A percentile compares a stretch with the other conserved stretches of the same genome.
These are phyloP conservation scores for Microascus cirrosus DNA, from an alignment of 2,329 filamentous ascomycete genomes.

Conservation along the genomic window DNA sequence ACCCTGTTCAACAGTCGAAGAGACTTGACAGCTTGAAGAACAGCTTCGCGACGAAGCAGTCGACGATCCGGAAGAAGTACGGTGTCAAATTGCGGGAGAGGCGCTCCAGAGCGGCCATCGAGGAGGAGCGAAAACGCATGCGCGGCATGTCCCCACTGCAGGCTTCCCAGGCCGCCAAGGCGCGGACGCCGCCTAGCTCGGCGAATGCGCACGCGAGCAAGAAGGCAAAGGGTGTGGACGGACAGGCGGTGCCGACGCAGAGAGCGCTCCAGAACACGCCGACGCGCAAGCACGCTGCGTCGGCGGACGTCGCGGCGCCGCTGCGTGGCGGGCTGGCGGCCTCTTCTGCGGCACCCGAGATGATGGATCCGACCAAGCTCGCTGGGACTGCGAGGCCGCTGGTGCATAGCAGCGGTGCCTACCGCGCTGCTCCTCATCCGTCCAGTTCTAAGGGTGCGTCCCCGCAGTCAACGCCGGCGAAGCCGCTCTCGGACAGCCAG, in stretches of 20 bases:
- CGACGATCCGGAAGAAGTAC: slow-evolving; percentile 44
- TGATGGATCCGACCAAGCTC: slow-evolving; percentile 21
- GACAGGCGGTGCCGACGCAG: slow-evolving; percentile 3
- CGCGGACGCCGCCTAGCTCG: background rate
- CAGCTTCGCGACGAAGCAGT: slow-evolving; percentile 43
- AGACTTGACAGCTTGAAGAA: slow-evolving; percentile 34
- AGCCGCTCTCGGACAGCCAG: slow-evolving; percentile 11
- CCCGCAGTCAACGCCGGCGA: slow-evolving; percentile 3
- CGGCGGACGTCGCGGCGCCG: slow-evolving; percentile 16
- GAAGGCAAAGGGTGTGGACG: slow-evolving; percentile 11
- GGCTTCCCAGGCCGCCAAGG: background rate
- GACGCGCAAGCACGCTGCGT: slow-evolving; percentile 7
- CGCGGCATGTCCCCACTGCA: background rate
- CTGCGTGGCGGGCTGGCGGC: slow-evolving; percentile 22
- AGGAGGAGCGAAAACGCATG: slow-evolving; percentile 16
- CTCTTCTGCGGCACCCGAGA: slow-evolving; percentile 22
- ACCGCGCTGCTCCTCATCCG: background rate
- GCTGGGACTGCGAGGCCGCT: too few species aligned
- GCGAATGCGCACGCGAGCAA: slow-evolving; percentile 10
- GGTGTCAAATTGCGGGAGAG: slow-evolving; percentile 42
- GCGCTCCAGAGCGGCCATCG: slow-evolving; percentile 33
- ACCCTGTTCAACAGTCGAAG: slow-evolving; percentile 9
- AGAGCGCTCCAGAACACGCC: slow-evolving; percentile 1
- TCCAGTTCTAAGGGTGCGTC: background rate
- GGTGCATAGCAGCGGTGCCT: too few species aligned